These are phyloP conservation scores for Choiromyces venosus DNA, from an alignment of 495 filamentous ascomycete species.

Conservation along the genomic window DNA sequence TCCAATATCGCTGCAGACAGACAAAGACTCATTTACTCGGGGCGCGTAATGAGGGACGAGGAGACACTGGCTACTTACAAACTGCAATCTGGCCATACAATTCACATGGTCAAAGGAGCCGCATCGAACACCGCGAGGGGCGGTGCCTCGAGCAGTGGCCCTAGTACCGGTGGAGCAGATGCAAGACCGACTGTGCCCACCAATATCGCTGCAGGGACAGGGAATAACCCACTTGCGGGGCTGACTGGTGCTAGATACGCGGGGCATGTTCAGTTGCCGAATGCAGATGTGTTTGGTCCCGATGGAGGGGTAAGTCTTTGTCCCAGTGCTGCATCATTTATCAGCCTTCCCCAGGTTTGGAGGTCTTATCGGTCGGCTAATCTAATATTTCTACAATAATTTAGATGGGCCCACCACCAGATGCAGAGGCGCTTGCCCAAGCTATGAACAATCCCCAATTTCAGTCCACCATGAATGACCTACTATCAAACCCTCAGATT, in stretches of 20 bases:
- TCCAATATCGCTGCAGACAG: constrained; percentile 78
- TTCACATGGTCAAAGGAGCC: constrained; percentile 93
- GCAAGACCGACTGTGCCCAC: constrained; percentile 60
- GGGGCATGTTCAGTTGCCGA: constrained; percentile 82
- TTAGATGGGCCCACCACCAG: constrained; percentile 86
- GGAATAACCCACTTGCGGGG: constrained; percentile 81
- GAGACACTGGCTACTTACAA: constrained; percentile 82
- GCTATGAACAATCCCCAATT: constrained; percentile 85
- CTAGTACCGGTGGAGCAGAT: constrained; percentile 46
- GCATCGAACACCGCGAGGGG: constrained; percentile 68
- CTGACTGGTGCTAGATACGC: constrained; percentile 93
- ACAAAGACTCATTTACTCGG: constrained; percentile 95
- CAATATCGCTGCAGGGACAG: constrained; percentile 87
- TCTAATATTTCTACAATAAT: constrained; percentile 15
- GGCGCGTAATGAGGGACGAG: constrained; percentile 88
- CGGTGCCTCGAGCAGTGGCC: constrained; percentile 49
- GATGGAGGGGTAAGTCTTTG: constrained; percentile 81
- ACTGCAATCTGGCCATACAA: constrained; percentile 90
- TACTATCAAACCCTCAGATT: constrained; percentile 84
- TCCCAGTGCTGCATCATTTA: neutral
- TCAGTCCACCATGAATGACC: constrained; percentile 80
- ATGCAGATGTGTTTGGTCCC: constrained; percentile 83
- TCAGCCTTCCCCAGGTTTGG: neutral
- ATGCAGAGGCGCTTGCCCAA: constrained; percentile 68
- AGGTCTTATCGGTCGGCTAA: constrained; percentile 35